These are phyloP conservation scores for Cercospora canescens DNA, from an alignment of 2,329 filamentous ascomycete genomes.

Conservation along the genomic window DNA sequence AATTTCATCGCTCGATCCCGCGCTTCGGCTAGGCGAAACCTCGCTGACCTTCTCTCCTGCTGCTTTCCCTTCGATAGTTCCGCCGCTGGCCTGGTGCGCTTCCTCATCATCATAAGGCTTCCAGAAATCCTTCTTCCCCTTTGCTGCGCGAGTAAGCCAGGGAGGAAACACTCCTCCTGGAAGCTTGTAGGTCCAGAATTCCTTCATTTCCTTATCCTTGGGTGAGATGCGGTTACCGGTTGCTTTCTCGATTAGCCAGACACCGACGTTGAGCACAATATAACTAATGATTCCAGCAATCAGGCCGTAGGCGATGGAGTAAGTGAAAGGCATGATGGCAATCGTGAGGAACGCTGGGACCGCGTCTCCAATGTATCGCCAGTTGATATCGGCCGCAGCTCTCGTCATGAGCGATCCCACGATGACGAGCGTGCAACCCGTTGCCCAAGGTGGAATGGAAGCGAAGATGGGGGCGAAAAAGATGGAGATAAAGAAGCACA, in stretches of 20 bases:
- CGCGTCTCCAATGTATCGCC: slow-evolving; percentile 80
- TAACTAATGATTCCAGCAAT: slow-evolving; percentile 80
- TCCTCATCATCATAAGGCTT: slow-evolving; percentile 36
- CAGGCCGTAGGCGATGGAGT: slow-evolving; percentile 82
- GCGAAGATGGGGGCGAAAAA: slow-evolving; percentile 92
- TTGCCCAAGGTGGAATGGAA: slow-evolving; percentile 86
- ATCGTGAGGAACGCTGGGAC: slow-evolving; percentile 84
- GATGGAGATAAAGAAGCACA: slow-evolving; percentile 83
- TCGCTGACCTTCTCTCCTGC: background rate
- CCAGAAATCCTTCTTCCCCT: slow-evolving; percentile 77
- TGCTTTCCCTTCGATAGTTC: slow-evolving; percentile 4
- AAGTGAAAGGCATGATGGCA: slow-evolving; percentile 85
- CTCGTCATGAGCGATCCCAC: slow-evolving; percentile 87
- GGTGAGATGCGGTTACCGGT: slow-evolving; percentile 72
- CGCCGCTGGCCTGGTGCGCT: background rate
- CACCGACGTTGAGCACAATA: slow-evolving; percentile 69
- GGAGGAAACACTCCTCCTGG: slow-evolving; percentile 73
- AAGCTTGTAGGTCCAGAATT: slow-evolving; percentile 77
- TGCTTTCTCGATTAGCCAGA: slow-evolving; percentile 67
- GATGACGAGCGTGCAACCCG: slow-evolving; percentile 81
- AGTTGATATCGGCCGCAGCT: slow-evolving; percentile 81
- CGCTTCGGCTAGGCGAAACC: background rate
- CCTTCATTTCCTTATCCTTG: slow-evolving; percentile 72
- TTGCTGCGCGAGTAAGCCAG: slow-evolving; percentile 65
- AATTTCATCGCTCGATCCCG: background rate